Percentiles rank a stretch among this genome's conserved stretches.
These are phyloP conservation scores for Cytidiella melzeri DNA, from an alignment of 768 basidiomycete genomes.

Conservation along the genomic window DNA sequence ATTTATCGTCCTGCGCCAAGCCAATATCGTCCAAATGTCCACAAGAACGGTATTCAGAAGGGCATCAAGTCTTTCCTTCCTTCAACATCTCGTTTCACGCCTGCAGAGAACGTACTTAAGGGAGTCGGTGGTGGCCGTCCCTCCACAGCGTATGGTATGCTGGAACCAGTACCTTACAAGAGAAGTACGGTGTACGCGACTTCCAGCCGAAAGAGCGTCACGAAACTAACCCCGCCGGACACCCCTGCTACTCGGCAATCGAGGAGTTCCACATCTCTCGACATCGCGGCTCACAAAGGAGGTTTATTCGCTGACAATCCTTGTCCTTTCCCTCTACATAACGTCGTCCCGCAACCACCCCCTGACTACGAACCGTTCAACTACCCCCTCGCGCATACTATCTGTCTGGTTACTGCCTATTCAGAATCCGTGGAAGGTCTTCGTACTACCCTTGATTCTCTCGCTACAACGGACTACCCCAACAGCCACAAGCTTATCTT, in stretches of 20 bases:
- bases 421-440: slow-evolving; percentile 96
- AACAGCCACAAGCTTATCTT: slow-evolving; percentile 95
- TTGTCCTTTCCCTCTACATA: slow-evolving; percentile 89
- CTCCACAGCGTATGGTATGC: slow-evolving; percentile 57
- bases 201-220: slow-evolving; percentile 28
- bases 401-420: slow-evolving; percentile 96
- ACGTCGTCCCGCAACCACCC: slow-evolving; percentile 90
- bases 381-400: slow-evolving; percentile 89
- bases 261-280: slow-evolving; percentile 77
- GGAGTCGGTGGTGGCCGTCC: slow-evolving; percentile 44
- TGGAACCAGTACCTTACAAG: slow-evolving; percentile 59
- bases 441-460: slow-evolving; percentile 94
- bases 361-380: slow-evolving; percentile 92
- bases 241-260: slow-evolving; percentile 68
- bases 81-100: slow-evolving; percentile 68
- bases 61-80: slow-evolving; percentile 58
- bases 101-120: slow-evolving; percentile 55
- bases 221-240: slow-evolving; percentile 66
- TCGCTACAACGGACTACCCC: slow-evolving; percentile 97
- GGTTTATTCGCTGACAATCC: slow-evolving; percentile 49
- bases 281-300: slow-evolving; percentile 33
- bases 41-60: slow-evolving; percentile 62
- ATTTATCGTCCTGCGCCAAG: slow-evolving; percentile 93
- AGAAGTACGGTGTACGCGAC: slow-evolving; percentile 33
- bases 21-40: slow-evolving; percentile 83